These are phyloP conservation scores for Trichoderma harzianum DNA, from an alignment of 2,329 filamentous ascomycete species.

Conservation along the genomic window DNA sequence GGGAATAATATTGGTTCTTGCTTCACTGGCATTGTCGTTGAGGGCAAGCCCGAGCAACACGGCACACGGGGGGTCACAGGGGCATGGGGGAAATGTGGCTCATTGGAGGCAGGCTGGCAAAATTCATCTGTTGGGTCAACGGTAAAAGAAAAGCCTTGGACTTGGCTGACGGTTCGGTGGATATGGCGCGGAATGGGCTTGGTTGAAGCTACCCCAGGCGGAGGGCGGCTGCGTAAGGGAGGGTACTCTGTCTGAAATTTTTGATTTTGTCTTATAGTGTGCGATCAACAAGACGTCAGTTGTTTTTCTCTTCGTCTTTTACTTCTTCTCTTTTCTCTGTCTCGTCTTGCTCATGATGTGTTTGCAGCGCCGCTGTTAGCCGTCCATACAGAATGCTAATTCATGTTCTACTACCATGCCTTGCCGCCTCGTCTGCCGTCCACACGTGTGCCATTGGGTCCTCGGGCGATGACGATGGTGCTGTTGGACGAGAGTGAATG, in stretches of 20 bases:
- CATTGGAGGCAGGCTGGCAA: not conserved
- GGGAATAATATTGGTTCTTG: not conserved
- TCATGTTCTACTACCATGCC: not conserved
- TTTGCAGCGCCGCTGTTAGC: not conserved
- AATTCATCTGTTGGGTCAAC: slow-evolving; percentile 5
- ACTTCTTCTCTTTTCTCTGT: not conserved
- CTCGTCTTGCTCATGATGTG: not conserved
- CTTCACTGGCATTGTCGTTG: not conserved
- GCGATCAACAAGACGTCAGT: slow-evolving; percentile 9
- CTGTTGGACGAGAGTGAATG: not conserved
- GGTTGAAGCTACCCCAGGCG: not conserved
- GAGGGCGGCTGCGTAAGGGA: not conserved
- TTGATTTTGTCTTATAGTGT: not conserved
- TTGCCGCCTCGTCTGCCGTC: not conserved
- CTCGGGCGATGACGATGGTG: not conserved
- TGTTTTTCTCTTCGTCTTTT: not conserved
- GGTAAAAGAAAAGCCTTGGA: not conserved
- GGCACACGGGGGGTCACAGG: not conserved
- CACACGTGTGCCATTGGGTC: not conserved
- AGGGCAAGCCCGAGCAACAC: not conserved
- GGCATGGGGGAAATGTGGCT: not conserved
- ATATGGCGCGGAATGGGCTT: slow-evolving; percentile 13
- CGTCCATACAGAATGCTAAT: not conserved
- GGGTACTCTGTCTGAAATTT: not conserved
- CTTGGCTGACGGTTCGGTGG: slow-evolving; percentile 6